Percentiles rank a stretch among this genome's conserved stretches.
Conservation (phyloP, 345 rosid genomes). For the Arabidopsis suecica region DNA sequence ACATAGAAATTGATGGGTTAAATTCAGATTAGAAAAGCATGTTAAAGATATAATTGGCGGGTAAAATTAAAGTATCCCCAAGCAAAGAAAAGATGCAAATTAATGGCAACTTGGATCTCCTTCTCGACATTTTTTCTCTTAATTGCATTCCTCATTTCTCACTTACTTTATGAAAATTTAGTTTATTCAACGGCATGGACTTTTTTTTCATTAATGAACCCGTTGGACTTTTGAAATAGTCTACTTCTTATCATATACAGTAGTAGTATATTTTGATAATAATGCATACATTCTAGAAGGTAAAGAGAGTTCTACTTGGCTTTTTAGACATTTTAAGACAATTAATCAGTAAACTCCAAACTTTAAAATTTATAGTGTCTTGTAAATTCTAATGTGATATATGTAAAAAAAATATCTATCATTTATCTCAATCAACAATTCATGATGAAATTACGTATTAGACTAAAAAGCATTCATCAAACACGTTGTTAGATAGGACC, state of each 20-base stretch:
- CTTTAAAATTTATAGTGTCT: not conserved
- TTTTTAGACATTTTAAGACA: not conserved
- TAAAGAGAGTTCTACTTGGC: not conserved
- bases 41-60: conserved; percentile 10
- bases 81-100: conserved; percentile 6
- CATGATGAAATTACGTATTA: not conserved
- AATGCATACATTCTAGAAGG: conserved; percentile 32
- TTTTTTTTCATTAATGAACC: conserved; percentile 26
- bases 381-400: not conserved
- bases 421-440: not conserved
- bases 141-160: conserved; percentile 22
- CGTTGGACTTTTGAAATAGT: conserved; percentile 37
- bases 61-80: not conserved
- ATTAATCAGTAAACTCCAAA: not conserved
- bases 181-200: conserved; percentile 32
- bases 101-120: conserved; percentile 9
- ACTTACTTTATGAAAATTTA: conserved; percentile 16
- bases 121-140: conserved; percentile 28
- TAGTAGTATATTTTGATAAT: not conserved
- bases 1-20: not conserved
- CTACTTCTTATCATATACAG: conserved; percentile 6
- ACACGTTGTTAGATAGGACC: not conserved
- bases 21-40: not conserved
- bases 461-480: not conserved
- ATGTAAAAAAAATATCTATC: not conserved